Conservation (phyloP, 108 stramenopile genomes). For the Cyclotella choctawhatcheeana region DNA sequence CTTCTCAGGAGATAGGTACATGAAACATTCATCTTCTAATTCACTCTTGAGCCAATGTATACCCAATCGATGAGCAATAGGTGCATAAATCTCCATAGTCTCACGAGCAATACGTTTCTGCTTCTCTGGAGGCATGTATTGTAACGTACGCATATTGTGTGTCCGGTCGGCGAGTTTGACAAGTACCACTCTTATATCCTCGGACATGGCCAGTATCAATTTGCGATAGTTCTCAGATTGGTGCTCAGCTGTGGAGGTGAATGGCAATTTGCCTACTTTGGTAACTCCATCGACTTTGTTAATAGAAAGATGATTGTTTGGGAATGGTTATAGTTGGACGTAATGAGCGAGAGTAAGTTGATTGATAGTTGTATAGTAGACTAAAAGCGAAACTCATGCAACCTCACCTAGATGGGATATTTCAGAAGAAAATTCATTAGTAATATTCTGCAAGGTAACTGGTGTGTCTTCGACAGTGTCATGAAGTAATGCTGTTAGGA, state of each 20-base stretch:
- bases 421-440: constrained; percentile 15
- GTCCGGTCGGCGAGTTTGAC: constrained; percentile 43
- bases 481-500: constrained; percentile 35
- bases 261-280: constrained; percentile 31
- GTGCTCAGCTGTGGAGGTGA: constrained; percentile 7
- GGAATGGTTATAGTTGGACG: too few relatives aligned
- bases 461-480: constrained; percentile 46
- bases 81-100: constrained; percentile 55
- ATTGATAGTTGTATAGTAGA: too few relatives aligned
- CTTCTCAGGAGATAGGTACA: constrained; percentile 26
- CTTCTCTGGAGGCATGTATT: constrained; percentile 34
- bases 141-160: constrained; percentile 46
- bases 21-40: constrained; percentile 58
- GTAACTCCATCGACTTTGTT: constrained; percentile 49
- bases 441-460: constrained; percentile 24
- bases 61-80: constrained; percentile 51
- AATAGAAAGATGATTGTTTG: too few relatives aligned
- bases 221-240: constrained; percentile 39
- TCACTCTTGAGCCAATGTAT: constrained; percentile 50
- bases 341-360: too few relatives aligned
- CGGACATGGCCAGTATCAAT: constrained; percentile 31
- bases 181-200: constrained; percentile 36
- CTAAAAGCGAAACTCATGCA: too few relatives aligned
- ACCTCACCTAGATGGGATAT: constrained; percentile 24
- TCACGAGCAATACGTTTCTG: constrained; percentile 40